These are phyloP conservation scores for Ogataea sp. DNA, from an alignment of 805 yeast genomes.

Conservation along the genomic window DNA sequence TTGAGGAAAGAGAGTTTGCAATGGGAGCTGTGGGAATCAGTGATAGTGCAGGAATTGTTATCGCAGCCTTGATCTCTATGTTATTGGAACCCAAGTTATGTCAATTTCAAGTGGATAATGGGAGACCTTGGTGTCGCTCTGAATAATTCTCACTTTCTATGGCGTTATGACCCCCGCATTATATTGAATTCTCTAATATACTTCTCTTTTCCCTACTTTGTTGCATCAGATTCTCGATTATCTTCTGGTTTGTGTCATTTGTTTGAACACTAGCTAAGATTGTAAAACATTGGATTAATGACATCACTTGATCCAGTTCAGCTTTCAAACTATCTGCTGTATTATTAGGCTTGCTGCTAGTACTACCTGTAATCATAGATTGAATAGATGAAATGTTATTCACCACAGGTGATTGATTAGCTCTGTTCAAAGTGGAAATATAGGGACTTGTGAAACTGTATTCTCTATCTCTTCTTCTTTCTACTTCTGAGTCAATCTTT, in stretches of 20 bases:
- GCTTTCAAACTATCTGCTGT: not conserved
- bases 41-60: slow-evolving; percentile 75
- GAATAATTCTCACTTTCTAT: too few species aligned
- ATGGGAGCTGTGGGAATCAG: slow-evolving; percentile 80
- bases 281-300: slow-evolving; percentile 54
- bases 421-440: not conserved
- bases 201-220: slow-evolving; percentile 18
- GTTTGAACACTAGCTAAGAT: slow-evolving; percentile 45
- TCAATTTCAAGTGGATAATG: slow-evolving; percentile 56
- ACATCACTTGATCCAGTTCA: slow-evolving; percentile 4
- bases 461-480: slow-evolving; percentile 12
- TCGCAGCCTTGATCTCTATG: slow-evolving; percentile 72
- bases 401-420: not conserved
- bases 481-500: slow-evolving; percentile 13
- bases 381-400: not conserved
- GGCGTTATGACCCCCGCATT: too few species aligned
- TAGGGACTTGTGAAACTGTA: slow-evolving; percentile 5
- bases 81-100: slow-evolving; percentile 72
- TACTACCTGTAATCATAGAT: not conserved
- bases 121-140: slow-evolving; percentile 72
- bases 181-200: slow-evolving; percentile 3
- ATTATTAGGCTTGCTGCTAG: not conserved
- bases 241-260: slow-evolving; percentile 45
- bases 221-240: slow-evolving; percentile 45
- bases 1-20: slow-evolving; percentile 61